Base-by-base conservation (phyloP, 495 filamentous ascomycete genomes). In the Neurospora hispaniola region DNA sequence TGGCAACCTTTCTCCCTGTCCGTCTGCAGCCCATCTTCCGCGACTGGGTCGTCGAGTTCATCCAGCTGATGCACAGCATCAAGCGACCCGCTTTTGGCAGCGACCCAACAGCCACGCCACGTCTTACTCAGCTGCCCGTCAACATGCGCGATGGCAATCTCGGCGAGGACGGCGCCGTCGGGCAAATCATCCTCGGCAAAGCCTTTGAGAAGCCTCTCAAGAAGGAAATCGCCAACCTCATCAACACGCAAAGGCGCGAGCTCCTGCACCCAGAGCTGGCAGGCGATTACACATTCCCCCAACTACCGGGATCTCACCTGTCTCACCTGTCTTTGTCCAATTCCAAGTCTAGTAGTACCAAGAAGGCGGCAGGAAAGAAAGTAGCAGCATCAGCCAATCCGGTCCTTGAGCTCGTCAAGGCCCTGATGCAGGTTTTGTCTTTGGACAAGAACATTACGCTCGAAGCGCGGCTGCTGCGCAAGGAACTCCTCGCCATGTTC, bases 31-130 rank as follows among this genome's bases (percentile, higher is more conserved):
- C 89, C 23, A 87, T 91, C 71, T 98, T 99, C 86, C 88, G 94
- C 75, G 90, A 98, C 77, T 97, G 93, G 92, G 87, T 97, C 18
- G 88, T 97, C 66, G 94, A 98, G 80, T 98, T 97, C 82, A 92
- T 98, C 75, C 91, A 97, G 75, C 86, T 97, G 70, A 98, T 99
- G 94, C 93, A 98, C 78, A 81, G 85, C 42, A 84, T 92, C 73
- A 98, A 97, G 80, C 87, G 87, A 9, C 93, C 91, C 9, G 83
- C 84, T 23, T 80, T 74, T 14, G 82, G 81, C 42, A 81, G 79
- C 69, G 82, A 84, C 38, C 82, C 82, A 3, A 82, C 84, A 41
- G 79, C 83, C 1, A 94, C 91, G 3, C 91, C 90, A 11, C 89
- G 96, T 42, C 83, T 90, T 71, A 98, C 96, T 0, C 95, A 98